Conservation (phyloP, 768 basidiomycete species). For the Leucosporidium yakuticum region DNA sequence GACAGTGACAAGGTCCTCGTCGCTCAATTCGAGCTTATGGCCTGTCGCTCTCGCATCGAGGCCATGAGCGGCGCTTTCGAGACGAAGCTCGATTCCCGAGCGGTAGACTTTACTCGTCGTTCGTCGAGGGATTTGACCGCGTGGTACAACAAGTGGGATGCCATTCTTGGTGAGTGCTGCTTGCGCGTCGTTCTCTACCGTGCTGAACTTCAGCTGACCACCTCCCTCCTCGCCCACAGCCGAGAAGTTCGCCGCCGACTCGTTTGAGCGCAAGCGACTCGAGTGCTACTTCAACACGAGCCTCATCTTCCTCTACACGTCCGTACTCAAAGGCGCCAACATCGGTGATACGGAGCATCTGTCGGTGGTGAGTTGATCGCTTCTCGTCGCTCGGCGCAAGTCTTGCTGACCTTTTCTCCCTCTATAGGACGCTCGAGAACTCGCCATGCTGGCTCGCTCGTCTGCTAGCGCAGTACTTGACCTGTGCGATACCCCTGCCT, state of each 20-base stretch:
- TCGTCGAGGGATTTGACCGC: neutral
- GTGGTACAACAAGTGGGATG: conserved; percentile 6
- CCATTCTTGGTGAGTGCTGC: neutral
- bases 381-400: neutral
- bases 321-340: conserved; percentile 1
- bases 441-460: conserved; percentile 1
- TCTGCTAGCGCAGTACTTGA: neutral
- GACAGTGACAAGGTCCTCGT: neutral
- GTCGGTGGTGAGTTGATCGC: neutral
- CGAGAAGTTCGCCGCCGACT: neutral
- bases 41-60: neutral
- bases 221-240: neutral
- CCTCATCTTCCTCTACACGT: conserved; percentile 3
- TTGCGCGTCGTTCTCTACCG: no score
- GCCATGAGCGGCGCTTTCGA: neutral
- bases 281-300: neutral
- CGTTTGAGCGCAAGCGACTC: conserved; percentile 13
- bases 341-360: neutral
- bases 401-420: neutral
- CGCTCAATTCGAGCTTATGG: conserved; percentile 1
- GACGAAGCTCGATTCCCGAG: neutral
- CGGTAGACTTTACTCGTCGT: neutral
- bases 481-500: conserved; percentile 1
- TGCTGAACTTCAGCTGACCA: neutral
- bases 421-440: neutral